Base-by-base conservation (phyloP, 2,329 filamentous ascomycete genomes). In the Falciphora oryzae region DNA sequence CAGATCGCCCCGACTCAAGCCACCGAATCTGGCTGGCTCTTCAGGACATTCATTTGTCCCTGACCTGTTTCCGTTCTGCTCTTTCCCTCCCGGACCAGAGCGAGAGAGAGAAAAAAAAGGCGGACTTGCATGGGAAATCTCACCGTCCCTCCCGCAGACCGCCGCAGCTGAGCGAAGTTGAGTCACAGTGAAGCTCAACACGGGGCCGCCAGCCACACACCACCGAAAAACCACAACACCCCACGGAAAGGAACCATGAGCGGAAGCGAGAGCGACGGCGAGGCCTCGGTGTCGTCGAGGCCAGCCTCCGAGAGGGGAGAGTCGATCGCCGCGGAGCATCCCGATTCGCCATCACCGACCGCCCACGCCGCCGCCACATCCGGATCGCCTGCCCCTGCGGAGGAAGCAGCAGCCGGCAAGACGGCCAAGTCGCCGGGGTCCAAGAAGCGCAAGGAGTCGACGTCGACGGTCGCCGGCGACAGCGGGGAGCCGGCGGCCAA, bases 401-500 rank as follows among this genome's bases (percentile, higher is more conserved):
- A 28, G 22, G 13, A n/a, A 13, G 28, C 18, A 25, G 35, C 28
- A 18, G 65, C n/a, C 13, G 65, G 63, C 50, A 66, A 67, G 25
- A 64, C 28, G 65, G 68, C 63, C 32, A 62, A 59, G 27, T 44
- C 57, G 56, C 35, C 64, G 59, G 57, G 63, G 32, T 4, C 35
- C 65, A 14, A 57, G 62, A 64, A 60, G 59, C 63, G 61, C 60
- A 66, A 66, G 60, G 64, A 63, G 63, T 65, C 64, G 25, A 59
- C 64, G 16, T 58, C 66, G 11, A 59, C 66, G n/a, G 63, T 50
- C 58, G 62, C 73, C 14, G 74, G 76, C 32, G 69, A 73, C 65
- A 76, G 72, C 67, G 75, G 73, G 28, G 10, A 53, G 38, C 63
- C 65, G 50, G 68, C 73, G 13, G 73, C 77, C 66, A 87, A 86